These are phyloP conservation scores for Erythrobasidium yunnanense DNA, from an alignment of 768 basidiomycete genomes.

Conservation along the genomic window DNA sequence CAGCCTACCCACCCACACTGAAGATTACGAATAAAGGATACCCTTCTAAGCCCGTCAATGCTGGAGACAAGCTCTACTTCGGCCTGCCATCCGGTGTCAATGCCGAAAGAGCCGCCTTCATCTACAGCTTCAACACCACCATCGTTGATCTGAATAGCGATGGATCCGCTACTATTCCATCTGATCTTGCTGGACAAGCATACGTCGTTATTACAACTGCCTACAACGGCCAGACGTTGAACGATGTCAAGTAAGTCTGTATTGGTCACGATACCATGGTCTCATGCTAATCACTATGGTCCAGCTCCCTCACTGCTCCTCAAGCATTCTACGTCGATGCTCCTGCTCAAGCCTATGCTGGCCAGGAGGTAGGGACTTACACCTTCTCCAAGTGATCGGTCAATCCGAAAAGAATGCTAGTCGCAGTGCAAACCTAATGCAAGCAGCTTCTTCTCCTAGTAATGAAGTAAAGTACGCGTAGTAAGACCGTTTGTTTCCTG, in stretches of 20 bases:
- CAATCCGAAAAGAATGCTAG: too few relatives aligned
- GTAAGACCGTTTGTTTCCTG: too few relatives aligned
- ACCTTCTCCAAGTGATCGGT: conserved; percentile 2
- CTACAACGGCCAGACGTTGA: conserved; percentile 20
- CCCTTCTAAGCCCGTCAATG: conserved; percentile 13
- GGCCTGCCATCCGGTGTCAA: conserved; percentile 7
- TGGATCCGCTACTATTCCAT: conserved; percentile 10
- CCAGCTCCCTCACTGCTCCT: conserved; percentile 10
- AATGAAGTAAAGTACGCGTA: too few relatives aligned
- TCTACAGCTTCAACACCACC: conserved; percentile 7
- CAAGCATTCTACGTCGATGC: conserved; percentile 1
- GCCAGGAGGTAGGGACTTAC: conserved; percentile 11
- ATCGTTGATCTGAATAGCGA: conserved; percentile 14
- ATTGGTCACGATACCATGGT: neutral
- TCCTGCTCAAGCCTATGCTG: conserved; percentile 1
- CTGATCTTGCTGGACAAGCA: conserved; percentile 23
- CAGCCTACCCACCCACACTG: conserved; percentile 15
- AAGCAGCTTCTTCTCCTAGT: too few relatives aligned
- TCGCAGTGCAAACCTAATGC: too few relatives aligned
- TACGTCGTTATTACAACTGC: conserved; percentile 18
- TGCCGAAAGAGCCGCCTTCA: conserved; percentile 3
- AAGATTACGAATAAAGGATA: conserved; percentile 23
- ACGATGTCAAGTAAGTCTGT: conserved; percentile 7
- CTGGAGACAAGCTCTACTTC: conserved; percentile 20
- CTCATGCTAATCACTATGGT: neutral